These are phyloP conservation scores for Vitis amurensis DNA, from an alignment of 164 flowering plant species.

Conservation along the genomic window DNA sequence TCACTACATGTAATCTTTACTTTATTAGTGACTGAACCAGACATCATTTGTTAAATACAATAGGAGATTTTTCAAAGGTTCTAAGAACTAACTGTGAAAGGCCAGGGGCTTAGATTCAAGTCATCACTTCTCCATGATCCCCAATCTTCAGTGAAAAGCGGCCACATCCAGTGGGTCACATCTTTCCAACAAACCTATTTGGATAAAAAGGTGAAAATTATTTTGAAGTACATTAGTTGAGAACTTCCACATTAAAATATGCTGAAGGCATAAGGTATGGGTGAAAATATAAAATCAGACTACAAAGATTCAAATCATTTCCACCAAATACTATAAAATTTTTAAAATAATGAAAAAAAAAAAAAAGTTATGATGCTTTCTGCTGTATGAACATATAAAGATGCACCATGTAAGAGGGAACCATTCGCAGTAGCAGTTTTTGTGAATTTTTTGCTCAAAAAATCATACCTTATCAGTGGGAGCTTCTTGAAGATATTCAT, in stretches of 20 bases:
- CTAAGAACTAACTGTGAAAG: conserved; percentile 62
- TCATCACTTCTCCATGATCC: conserved; percentile 72
- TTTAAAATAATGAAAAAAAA: neutral
- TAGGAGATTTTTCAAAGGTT: neutral
- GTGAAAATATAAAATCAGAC: too few species aligned
- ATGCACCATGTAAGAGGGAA: neutral
- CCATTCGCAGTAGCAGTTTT: neutral
- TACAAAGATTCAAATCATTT: too few species aligned
- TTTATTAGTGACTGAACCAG: too few species aligned
- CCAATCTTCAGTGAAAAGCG: conserved; percentile 89
- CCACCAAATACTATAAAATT: neutral
- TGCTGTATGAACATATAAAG: neutral
- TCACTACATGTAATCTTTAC: too few species aligned
- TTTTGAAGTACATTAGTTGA: neutral
- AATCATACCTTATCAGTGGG: conserved; percentile 50
- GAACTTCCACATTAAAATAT: neutral
- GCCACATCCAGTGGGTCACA: conserved; percentile 99
- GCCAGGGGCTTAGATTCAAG: conserved; percentile 68
- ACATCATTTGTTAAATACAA: neutral
- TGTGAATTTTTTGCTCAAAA: neutral
- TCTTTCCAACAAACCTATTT: conserved; percentile 82
- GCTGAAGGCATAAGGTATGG: too few species aligned
- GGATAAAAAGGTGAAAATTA: conserved; percentile 13
- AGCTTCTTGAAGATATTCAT: conserved; percentile 70
- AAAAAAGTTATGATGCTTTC: neutral